Evolutionary conservation across 495 filamentous ascomycete species (phyloP).

Genomic region (Parathielavia hyrcaniae): DNA sequence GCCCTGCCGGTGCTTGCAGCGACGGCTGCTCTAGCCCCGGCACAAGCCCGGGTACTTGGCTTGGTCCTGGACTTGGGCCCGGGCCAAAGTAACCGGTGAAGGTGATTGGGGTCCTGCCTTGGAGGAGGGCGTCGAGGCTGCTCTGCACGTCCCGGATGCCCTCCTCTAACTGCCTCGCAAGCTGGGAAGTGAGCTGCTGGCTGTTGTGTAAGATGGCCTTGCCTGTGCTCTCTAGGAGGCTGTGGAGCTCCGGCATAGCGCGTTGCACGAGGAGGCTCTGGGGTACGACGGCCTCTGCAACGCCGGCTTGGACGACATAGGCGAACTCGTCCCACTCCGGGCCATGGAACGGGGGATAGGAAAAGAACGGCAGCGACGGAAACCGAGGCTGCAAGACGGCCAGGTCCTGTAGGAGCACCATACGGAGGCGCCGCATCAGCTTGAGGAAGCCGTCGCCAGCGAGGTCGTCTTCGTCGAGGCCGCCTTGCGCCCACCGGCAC

Average conservation of each 20-base stretch:
- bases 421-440: not conserved
- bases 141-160: not conserved
- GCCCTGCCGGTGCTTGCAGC: not conserved
- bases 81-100: not conserved
- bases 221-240: not conserved
- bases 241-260: not conserved
- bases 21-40: not conserved
- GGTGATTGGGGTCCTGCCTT: not conserved
- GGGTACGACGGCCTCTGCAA: not conserved
- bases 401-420: not conserved
- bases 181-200: not conserved
- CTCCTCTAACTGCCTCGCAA: not conserved
- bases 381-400: not conserved
- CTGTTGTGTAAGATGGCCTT: not conserved
- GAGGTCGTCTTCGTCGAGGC: not conserved
- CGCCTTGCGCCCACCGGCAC: not conserved
- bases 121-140: not conserved
- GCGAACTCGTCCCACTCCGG: not conserved
- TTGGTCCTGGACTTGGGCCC: not conserved
- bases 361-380: not conserved
- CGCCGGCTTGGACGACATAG: not conserved
- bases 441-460: not conserved
- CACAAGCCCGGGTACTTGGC: not conserved
- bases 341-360: not conserved
- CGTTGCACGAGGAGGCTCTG: not conserved